phyloP scores from a whole-genome alignment of 495 filamentous ascomycete genomes.

The Tuber umbilicatum region DNA sequence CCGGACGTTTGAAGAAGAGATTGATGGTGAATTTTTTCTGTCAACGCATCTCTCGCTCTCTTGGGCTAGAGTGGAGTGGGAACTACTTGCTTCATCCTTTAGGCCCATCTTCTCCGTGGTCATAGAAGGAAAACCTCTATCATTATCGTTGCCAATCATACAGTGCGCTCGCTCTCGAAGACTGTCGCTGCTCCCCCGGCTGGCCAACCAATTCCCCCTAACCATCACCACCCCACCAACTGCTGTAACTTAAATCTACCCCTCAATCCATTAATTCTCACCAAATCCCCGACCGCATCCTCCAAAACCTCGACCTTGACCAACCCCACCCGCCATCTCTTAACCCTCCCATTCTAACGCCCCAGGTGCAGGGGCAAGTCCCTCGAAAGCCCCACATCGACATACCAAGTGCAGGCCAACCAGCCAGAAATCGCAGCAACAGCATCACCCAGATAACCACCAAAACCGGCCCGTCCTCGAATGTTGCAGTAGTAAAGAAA shows the following conservation, averaged over 20 bases:
- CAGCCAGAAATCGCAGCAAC: constrained; percentile 51
- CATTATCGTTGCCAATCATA: background rate
- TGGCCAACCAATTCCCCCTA: background rate
- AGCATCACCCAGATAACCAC: constrained; percentile 49
- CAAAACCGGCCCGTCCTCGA: constrained; percentile 46
- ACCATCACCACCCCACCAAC: background rate
- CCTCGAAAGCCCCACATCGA: constrained; percentile 33
- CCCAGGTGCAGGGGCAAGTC: background rate
- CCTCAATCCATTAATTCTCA: constrained; percentile 20
- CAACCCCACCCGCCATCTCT: constrained; percentile 20
- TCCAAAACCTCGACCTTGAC: constrained; percentile 23
- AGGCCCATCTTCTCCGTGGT: background rate
- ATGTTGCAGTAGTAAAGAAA: constrained; percentile 46
- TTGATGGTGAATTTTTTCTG: background rate
- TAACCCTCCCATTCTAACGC: constrained; percentile 24
- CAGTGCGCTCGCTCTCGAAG: background rate
- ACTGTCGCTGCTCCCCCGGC: background rate
- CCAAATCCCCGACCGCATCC: constrained; percentile 24
- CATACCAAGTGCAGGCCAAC: constrained; percentile 48
- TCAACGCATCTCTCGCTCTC: background rate
- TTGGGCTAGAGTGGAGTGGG: background rate
- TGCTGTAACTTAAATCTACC: background rate
- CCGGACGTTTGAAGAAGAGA: background rate
- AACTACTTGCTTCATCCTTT: background rate
- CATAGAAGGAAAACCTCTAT: background rate